Percentiles rank a stretch among this genome's conserved stretches.
Evolutionary conservation across 108 stramenopile species (phyloP).

Genomic region (Cylindrotheca closterium): DNA sequence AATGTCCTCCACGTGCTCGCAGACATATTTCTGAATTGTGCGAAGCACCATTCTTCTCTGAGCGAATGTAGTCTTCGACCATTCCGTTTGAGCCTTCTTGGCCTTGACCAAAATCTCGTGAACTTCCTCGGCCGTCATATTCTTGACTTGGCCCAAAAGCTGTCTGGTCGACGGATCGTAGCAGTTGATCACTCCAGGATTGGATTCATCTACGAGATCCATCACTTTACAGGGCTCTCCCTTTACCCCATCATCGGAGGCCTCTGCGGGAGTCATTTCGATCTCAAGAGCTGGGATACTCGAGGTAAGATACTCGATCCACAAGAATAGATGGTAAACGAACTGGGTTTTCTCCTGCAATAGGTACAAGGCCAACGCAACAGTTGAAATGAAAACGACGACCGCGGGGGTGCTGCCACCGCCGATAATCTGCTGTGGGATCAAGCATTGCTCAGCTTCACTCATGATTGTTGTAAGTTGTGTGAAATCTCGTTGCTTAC

Average conservation of each 20-base stretch:
- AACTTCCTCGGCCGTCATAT: conserved; percentile 80
- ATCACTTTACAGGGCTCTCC: conserved; percentile 29
- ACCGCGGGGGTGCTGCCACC: background rate
- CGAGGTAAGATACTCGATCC: conserved; percentile 40
- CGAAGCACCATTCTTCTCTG: conserved; percentile 89
- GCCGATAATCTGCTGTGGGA: background rate
- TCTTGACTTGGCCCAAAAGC: conserved; percentile 78
- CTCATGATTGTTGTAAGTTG: background rate
- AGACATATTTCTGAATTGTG: conserved; percentile 91
- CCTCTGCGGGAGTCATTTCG: conserved; percentile 44
- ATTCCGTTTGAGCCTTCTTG: conserved; percentile 81
- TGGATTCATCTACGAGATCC: conserved; percentile 42
- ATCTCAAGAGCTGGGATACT: conserved; percentile 46
- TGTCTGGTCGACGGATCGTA: conserved; percentile 90
- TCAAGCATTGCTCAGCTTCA: background rate
- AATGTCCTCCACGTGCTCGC: conserved; percentile 86
- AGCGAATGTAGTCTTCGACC: conserved; percentile 86
- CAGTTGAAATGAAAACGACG: background rate
- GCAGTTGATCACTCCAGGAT: conserved; percentile 77
- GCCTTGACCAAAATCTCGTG: conserved; percentile 72
- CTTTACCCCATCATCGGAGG: conserved; percentile 44
- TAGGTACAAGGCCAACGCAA: conserved; percentile 14
- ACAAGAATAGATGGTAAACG: conserved; percentile 24
- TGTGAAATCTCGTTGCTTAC: too few relatives aligned
- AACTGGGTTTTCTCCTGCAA: conserved; percentile 25